phyloP scores from a whole-genome alignment of 345 rosid genomes.

The Lenwebbia sp. region DNA sequence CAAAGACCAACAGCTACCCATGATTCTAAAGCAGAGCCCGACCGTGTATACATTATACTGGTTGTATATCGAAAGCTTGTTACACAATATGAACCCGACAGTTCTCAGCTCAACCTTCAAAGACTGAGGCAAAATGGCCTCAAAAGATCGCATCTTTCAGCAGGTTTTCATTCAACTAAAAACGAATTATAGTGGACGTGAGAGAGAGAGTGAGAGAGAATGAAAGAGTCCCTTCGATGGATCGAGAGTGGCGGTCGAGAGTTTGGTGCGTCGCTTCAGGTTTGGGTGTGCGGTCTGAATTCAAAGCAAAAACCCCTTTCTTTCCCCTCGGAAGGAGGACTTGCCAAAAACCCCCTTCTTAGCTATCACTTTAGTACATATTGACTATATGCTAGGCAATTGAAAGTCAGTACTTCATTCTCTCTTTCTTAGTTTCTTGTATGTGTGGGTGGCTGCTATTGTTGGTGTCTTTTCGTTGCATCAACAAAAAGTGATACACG shows the following conservation, averaged over 20 bases:
- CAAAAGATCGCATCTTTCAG: neutral
- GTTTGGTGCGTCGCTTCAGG: neutral
- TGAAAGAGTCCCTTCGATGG: neutral
- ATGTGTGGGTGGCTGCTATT: neutral
- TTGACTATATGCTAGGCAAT: neutral
- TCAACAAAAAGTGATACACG: neutral
- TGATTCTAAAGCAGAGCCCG: neutral
- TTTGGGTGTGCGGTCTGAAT: neutral
- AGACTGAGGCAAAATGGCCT: neutral
- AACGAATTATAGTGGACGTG: neutral
- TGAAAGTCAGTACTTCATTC: neutral
- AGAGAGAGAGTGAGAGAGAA: too few species aligned
- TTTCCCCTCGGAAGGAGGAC: too few species aligned
- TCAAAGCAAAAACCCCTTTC: neutral
- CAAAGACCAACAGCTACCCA: neutral
- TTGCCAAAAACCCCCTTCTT: neutral
- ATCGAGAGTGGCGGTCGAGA: neutral
- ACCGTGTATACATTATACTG: neutral
- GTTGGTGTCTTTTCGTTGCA: neutral
- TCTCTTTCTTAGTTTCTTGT: neutral
- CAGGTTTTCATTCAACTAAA: neutral
- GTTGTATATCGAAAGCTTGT: neutral
- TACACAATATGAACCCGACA: neutral
- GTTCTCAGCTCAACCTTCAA: neutral
- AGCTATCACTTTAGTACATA: neutral